phyloP scores from a whole-genome alignment of 306 rosid genomes.

The Malus orientalis region DNA sequence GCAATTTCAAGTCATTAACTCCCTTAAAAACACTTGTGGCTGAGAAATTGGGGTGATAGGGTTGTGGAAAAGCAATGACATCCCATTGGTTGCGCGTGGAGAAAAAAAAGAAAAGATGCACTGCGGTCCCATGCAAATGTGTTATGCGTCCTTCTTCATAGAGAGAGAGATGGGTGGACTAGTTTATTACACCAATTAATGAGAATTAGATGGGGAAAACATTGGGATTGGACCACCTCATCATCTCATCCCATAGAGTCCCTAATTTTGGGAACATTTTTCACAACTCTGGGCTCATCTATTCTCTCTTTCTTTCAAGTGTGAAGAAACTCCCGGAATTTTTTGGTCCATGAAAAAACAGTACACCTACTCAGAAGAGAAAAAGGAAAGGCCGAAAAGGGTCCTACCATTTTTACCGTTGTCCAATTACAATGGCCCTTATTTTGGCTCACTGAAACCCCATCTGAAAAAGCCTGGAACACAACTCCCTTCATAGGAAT shows the following conservation, averaged over 20 bases:
- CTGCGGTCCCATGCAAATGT: conserved; percentile 40
- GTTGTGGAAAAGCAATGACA: conserved; percentile 1
- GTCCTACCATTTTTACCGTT: neutral
- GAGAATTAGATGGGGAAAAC: conserved; percentile 49
- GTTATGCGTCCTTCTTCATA: conserved; percentile 7
- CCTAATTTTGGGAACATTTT: conserved; percentile 51
- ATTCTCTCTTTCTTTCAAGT: conserved; percentile 6
- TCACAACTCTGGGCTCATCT: conserved; percentile 28
- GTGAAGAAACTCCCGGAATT: neutral
- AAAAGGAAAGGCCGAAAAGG: neutral
- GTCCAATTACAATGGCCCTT: conserved; percentile 15
- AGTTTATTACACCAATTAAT: conserved; percentile 57
- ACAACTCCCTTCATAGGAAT: conserved; percentile 50
- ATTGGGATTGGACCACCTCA: conserved; percentile 69
- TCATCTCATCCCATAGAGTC: conserved; percentile 48
- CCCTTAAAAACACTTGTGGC: conserved; percentile 1
- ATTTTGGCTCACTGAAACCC: conserved; percentile 20
- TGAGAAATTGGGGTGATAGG: conserved; percentile 8
- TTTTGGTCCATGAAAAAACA: neutral
- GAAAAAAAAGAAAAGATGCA: neutral
- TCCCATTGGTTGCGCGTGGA: conserved; percentile 17
- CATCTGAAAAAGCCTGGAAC: conserved; percentile 60
- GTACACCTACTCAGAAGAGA: neutral
- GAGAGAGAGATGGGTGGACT: conserved; percentile 42
- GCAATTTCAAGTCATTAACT: neutral